Base-by-base conservation (phyloP, 148 eudicot species). In the Rhododendron kiyosumense region DNA sequence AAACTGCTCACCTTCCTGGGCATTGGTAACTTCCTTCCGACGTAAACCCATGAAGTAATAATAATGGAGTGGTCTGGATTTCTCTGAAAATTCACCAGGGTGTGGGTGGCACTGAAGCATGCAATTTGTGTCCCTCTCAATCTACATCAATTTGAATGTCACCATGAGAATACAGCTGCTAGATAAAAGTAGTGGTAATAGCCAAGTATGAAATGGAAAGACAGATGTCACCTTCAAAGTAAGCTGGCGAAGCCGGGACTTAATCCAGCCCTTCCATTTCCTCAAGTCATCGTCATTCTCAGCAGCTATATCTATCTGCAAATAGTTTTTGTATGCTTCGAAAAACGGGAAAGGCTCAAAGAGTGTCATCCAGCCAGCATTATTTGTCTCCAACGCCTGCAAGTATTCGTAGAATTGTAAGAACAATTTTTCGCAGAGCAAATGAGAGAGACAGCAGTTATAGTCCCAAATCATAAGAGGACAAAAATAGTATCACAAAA, bases 181-280 rank as follows among this genome's bases (percentile, higher is more conserved):
- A 59, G 83, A 28, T 51, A 63, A 63, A 24, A 26, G 46, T 49
- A 48, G 79, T 3, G 69, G 0, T 85, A 81, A 1, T n/a, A 43
- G 84, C 57, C 73, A 36, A 15, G 1, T 18, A 11, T 2, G 24
- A 81, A 49, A 41, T n/a, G 57, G 32, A 24, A 59, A 75, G 28
- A 28, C 32, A 85, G 77, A 22, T 73, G 22, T 78, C 84, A 96
- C 99, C 98, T 92, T 95, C 84, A 95, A 85, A 28, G 97, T 96
- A 77, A 96, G 96, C 71, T 89, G 90, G 49, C 99, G 98, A 76
- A 95, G 90, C 65, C 98, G 93, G 74, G 99, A 96, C 88, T 95
- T 97, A 26, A 96, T 94, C 99, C 99, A 96, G 43, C 99, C 99
- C 92, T 94, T 93, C 99, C 99, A 96, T 57, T 88, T 90, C 82